Conservation (phyloP, 2,329 filamentous ascomycete genomes). For the Arthrinium phaeospermum region DNA sequence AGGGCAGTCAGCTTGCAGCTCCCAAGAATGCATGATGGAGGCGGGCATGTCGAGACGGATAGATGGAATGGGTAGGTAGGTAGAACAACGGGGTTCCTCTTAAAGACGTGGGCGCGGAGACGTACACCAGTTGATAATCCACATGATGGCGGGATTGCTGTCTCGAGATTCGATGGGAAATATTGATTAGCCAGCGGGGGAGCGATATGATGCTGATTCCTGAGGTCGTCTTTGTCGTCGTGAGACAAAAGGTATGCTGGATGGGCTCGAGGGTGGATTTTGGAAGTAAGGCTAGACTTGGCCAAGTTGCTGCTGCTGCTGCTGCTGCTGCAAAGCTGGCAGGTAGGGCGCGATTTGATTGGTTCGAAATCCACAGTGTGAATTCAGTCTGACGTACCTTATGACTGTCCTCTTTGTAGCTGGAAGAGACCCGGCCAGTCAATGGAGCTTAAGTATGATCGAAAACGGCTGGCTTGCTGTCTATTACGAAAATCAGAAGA, state of each 20-base stretch:
- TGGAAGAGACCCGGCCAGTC: not conserved
- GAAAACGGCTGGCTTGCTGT: not conserved
- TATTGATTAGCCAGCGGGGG: not conserved
- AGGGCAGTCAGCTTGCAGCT: conserved; percentile 31
- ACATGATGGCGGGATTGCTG: conserved; percentile 64
- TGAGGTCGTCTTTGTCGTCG: not conserved
- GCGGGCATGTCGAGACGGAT: not conserved
- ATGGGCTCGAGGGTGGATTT: conserved; percentile 9
- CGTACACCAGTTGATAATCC: conserved; percentile 96
- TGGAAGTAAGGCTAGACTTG: not conserved
- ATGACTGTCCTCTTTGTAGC: not conserved
- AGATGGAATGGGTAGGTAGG: conserved; percentile 15
- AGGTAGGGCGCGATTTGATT: not conserved
- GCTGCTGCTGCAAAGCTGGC: not conserved
- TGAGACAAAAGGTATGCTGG: conserved; percentile 7
- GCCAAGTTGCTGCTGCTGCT: not conserved
- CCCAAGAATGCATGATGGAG: not conserved
- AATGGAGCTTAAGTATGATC: not conserved
- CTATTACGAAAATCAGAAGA: not conserved
- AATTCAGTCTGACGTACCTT: not conserved
- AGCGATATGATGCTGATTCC: conserved; percentile 3
- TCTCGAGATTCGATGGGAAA: not conserved
- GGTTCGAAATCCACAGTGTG: not conserved
- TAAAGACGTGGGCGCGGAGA: conserved; percentile 33
- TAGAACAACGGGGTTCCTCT: conserved; percentile 2